Evolutionary conservation across 495 filamentous ascomycete genomes (phyloP).

Genomic region (Xylaria telfairii): DNA sequence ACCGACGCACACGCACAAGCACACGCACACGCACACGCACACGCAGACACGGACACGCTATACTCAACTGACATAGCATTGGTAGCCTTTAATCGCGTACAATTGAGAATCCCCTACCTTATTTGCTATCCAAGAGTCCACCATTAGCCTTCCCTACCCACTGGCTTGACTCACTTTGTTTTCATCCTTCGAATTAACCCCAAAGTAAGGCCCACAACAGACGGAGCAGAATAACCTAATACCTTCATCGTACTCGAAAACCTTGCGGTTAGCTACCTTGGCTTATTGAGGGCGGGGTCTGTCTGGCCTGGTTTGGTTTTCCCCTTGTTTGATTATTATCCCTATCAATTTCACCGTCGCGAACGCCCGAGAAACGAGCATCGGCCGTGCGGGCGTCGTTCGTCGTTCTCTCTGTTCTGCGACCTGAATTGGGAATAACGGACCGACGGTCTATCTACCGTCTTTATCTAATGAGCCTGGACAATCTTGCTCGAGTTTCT

Average conservation of each 20-base stretch:
- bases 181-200: neutral
- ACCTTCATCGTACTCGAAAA: neutral
- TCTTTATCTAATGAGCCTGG: constrained; percentile 18
- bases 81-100: constrained; percentile 4
- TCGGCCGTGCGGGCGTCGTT: neutral
- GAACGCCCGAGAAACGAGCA: neutral
- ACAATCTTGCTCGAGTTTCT: neutral
- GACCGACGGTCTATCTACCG: neutral
- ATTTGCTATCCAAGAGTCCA: constrained; percentile 8
- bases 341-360: constrained; percentile 4
- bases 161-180: constrained; percentile 2
- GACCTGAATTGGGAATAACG: neutral
- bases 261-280: constrained; percentile 1
- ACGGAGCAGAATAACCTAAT: neutral
- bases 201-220: neutral
- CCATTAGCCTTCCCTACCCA: constrained; percentile 17
- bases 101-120: constrained; percentile 5
- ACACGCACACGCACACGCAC: constrained; percentile 5
- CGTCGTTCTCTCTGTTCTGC: neutral
- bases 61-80: constrained; percentile 16
- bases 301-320: constrained; percentile 1
- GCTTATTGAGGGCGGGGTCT: neutral
- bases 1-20: neutral
- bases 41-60: constrained; percentile 1
- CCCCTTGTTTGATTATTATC: neutral